phyloP scores from a whole-genome alignment of 2,329 filamentous ascomycete genomes.

The Calonectria pseudoturangicola region DNA sequence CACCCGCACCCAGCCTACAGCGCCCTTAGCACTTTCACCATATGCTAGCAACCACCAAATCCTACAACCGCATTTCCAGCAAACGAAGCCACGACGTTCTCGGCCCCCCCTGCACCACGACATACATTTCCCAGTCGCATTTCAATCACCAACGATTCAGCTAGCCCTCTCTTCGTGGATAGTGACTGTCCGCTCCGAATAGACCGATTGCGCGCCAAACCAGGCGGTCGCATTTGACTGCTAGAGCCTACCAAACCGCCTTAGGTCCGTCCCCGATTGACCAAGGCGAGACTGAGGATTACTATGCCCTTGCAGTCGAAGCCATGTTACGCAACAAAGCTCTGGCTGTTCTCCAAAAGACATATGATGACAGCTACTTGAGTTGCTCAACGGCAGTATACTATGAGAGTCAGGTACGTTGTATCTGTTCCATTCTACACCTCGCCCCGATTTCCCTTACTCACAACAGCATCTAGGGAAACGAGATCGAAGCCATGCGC shows the following conservation, averaged over 20 bases:
- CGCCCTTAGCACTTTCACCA: slow-evolving; percentile 42
- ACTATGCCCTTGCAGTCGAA: slow-evolving; percentile 55
- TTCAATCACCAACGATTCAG: neutral
- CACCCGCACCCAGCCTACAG: slow-evolving; percentile 41
- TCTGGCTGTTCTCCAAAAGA: slow-evolving; percentile 91
- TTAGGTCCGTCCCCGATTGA: slow-evolving; percentile 33
- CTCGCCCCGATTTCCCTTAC: slow-evolving; percentile 21
- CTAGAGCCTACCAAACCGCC: slow-evolving; percentile 18
- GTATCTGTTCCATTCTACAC: neutral
- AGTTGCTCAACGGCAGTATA: slow-evolving; percentile 97
- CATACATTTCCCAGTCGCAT: neutral
- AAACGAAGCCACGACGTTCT: slow-evolving; percentile 31
- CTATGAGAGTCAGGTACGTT: slow-evolving; percentile 89
- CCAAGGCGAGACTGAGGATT: slow-evolving; percentile 49
- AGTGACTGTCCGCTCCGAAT: slow-evolving; percentile 28
- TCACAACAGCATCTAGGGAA: slow-evolving; percentile 76
- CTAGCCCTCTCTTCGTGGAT: neutral
- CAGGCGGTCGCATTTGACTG: slow-evolving; percentile 17
- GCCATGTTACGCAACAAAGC: slow-evolving; percentile 73
- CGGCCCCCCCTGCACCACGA: slow-evolving; percentile 27
- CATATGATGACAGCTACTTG: slow-evolving; percentile 96
- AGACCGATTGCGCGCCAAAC: slow-evolving; percentile 31
- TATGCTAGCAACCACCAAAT: slow-evolving; percentile 47
- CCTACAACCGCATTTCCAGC: slow-evolving; percentile 42
- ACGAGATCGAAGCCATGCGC: slow-evolving; percentile 91